Conservation (phyloP, 2,329 filamentous ascomycete species). For the Cladophialophora psammophila region DNA sequence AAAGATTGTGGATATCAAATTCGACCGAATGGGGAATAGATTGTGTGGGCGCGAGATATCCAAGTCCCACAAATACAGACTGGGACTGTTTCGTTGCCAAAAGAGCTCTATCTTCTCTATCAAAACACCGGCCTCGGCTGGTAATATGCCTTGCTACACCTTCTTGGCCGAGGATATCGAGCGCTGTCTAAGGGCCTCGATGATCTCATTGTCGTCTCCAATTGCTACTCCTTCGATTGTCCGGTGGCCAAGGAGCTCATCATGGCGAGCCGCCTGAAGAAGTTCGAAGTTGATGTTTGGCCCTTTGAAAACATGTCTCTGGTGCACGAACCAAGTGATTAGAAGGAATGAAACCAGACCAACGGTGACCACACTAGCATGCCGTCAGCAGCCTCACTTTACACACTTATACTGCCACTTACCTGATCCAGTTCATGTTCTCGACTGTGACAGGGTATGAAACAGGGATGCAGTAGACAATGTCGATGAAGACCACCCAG, state of each 20-base stretch:
- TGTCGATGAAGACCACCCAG: conserved; percentile 43
- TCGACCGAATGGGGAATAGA: background rate
- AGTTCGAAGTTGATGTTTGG: conserved; percentile 25
- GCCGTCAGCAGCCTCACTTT: background rate
- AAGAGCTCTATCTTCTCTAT: background rate
- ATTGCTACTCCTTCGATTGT: conserved; percentile 21
- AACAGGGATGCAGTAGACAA: conserved; percentile 45
- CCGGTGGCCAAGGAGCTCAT: conserved; percentile 25
- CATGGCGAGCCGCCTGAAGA: conserved; percentile 23
- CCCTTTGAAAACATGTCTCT: conserved; percentile 28
- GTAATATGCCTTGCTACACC: background rate
- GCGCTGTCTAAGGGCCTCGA: conserved; percentile 26
- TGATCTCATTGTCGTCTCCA: conserved; percentile 20
- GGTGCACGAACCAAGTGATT: conserved; percentile 17
- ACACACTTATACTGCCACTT: background rate
- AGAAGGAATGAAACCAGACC: conserved; percentile 25
- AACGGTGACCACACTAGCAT: conserved; percentile 20
- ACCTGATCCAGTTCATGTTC: conserved; percentile 34
- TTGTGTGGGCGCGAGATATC: background rate
- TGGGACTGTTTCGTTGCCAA: background rate
- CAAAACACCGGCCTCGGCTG: background rate
- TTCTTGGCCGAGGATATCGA: conserved; percentile 22
- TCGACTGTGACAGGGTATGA: conserved; percentile 29
- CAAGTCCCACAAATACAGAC: background rate
- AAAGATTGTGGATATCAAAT: background rate